phyloP scores from a whole-genome alignment of 1,284 basidiomycete species.

The Ceratobasidium sp. region DNA sequence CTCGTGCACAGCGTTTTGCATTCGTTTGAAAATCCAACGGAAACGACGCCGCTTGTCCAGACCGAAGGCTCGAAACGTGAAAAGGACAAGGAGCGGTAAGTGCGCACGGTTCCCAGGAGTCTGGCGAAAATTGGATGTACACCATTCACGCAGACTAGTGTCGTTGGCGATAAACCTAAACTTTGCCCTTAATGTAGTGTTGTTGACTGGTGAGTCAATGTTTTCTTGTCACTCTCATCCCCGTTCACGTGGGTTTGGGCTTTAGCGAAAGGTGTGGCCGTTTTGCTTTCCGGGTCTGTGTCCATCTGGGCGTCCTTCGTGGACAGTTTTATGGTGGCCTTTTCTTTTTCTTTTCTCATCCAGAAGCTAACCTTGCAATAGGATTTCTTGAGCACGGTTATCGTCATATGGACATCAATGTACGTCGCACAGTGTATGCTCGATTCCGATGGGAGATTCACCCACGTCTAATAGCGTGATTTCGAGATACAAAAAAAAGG shows the following conservation, averaged over 20 bases:
- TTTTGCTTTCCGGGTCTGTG: conserved; percentile 20
- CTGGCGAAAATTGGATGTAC: not conserved
- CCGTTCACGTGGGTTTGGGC: not conserved
- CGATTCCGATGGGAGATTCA: no score
- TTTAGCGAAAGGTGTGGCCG: conserved; percentile 24
- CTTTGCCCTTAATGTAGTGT: conserved; percentile 20
- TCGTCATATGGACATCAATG: conserved; percentile 33
- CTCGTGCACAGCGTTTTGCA: conserved; percentile 24
- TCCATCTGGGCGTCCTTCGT: conserved; percentile 36
- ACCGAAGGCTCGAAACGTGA: conserved; percentile 23
- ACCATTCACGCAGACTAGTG: conserved; percentile 5
- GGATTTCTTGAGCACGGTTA: conserved; percentile 34
- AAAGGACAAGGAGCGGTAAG: conserved; percentile 9
- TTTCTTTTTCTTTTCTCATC: not conserved
- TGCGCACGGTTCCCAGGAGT: not conserved
- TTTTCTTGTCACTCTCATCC: not conserved
- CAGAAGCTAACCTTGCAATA: not conserved
- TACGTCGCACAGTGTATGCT: not conserved
- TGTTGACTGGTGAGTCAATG: conserved; percentile 1
- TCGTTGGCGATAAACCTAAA: conserved; percentile 23
- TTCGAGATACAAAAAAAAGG: conserved; percentile 24
- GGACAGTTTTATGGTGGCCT: conserved; percentile 29
- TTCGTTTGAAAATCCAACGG: conserved; percentile 26
- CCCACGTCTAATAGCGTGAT: conserved; percentile 8
- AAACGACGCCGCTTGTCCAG: conserved; percentile 8